Percentiles rank a stretch among this genome's conserved stretches.
Evolutionary conservation across 2,329 filamentous ascomycete species (phyloP).

Genomic region (Fusarium sulawesiense): DNA sequence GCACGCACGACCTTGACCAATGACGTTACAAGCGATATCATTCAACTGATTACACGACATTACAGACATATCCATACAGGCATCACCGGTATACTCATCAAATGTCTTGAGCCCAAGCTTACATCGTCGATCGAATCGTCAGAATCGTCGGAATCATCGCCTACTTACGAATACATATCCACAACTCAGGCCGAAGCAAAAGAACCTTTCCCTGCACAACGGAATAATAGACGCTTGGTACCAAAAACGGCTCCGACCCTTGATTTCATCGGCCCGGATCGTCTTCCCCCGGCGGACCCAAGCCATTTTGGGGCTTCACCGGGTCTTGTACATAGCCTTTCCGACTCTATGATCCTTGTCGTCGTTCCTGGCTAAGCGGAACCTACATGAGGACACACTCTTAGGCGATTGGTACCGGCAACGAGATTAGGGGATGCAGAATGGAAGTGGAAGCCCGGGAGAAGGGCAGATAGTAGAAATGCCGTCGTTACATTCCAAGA

Average conservation of each 20-base stretch:
- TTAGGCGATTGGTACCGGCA: slow-evolving; percentile 11
- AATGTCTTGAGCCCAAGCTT: not conserved
- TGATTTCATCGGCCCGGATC: slow-evolving; percentile 46
- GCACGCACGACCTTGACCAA: slow-evolving; percentile 29
- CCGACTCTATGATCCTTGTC: slow-evolving; percentile 22
- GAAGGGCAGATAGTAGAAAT: slow-evolving; percentile 18
- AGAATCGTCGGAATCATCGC: not conserved
- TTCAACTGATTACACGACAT: slow-evolving; percentile 1
- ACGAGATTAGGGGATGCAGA: slow-evolving; percentile 25
- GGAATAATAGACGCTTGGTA: slow-evolving; percentile 39
- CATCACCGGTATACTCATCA: not conserved
- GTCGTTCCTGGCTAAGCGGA: slow-evolving; percentile 38
- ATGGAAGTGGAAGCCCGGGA: slow-evolving; percentile 26
- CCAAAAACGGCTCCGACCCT: slow-evolving; percentile 41
- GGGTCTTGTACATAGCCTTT: slow-evolving; percentile 17
- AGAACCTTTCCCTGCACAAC: slow-evolving; percentile 29
- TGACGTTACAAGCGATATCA: slow-evolving; percentile 12
- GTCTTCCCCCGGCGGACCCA: slow-evolving; percentile 44
- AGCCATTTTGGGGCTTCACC: slow-evolving; percentile 28
- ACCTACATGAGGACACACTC: slow-evolving; percentile 6
- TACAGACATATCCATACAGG: not conserved
- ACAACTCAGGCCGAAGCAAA: slow-evolving; percentile 34
- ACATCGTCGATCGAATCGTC: slow-evolving; percentile 28
- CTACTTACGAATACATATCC: slow-evolving; percentile 12
- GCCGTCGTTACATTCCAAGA: slow-evolving; percentile 17